These are phyloP conservation scores for Trypanosoma lewisi DNA, from an alignment of 208 protist genomes.

Conservation along the genomic window DNA sequence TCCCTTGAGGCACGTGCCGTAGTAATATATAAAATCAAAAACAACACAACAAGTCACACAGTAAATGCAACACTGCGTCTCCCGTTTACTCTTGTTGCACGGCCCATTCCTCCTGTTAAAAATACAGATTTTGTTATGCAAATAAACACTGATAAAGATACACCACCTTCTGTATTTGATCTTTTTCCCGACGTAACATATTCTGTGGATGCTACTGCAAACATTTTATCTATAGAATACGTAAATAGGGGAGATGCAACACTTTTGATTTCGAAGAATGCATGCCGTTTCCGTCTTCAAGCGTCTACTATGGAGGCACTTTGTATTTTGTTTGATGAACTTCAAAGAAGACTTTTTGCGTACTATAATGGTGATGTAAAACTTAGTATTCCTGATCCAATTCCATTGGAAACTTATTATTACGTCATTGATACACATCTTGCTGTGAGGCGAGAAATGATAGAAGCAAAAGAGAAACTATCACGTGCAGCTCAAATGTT, in stretches of 20 bases:
- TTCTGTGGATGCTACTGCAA: slow-evolving; percentile 37
- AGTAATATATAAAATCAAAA: slow-evolving; percentile 38
- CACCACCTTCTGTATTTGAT: slow-evolving; percentile 60
- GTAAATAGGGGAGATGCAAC: slow-evolving; percentile 86
- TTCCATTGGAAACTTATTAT: slow-evolving; percentile 80
- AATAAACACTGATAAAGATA: slow-evolving; percentile 83
- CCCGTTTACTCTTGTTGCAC: slow-evolving; percentile 69
- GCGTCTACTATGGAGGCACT: slow-evolving; percentile 80
- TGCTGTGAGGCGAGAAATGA: slow-evolving; percentile 55
- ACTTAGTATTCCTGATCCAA: slow-evolving; percentile 65
- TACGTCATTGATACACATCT: slow-evolving; percentile 82
- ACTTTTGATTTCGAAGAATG: slow-evolving; percentile 91
- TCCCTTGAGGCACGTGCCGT: slow-evolving; percentile 61
- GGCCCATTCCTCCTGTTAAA: slow-evolving; percentile 66
- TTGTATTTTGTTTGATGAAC: slow-evolving; percentile 77
- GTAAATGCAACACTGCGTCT: slow-evolving; percentile 33
- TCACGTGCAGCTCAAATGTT: slow-evolving; percentile 64
- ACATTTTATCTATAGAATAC: slow-evolving; percentile 83
- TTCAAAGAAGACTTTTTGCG: slow-evolving; percentile 46
- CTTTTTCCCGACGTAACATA: slow-evolving; percentile 86
- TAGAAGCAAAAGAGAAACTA: slow-evolving; percentile 35
- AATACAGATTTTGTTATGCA: slow-evolving; percentile 77
- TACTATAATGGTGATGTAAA: slow-evolving; percentile 40
- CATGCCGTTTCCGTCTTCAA: slow-evolving; percentile 86
- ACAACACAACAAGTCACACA: slow-evolving; percentile 37